These are phyloP conservation scores for Aspergillus jensenii DNA, from an alignment of 2,329 filamentous ascomycete genomes.

Conservation along the genomic window DNA sequence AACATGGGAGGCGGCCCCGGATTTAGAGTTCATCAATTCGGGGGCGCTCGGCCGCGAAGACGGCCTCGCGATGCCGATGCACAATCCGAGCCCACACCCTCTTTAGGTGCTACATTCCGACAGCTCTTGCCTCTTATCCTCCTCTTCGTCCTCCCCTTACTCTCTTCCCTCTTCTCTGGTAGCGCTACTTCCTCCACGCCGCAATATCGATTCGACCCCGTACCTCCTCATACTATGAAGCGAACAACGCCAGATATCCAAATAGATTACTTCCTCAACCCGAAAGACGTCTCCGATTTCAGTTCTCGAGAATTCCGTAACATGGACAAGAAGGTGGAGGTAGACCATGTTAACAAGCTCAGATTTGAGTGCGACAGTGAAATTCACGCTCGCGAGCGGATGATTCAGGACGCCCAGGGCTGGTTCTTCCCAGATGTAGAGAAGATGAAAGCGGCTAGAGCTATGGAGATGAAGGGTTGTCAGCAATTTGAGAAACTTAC, in stretches of 20 bases:
- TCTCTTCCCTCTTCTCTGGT: slow-evolving; percentile 73
- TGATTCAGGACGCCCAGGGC: slow-evolving; percentile 76
- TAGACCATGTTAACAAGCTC: slow-evolving; percentile 67
- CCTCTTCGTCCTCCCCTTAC: slow-evolving; percentile 80
- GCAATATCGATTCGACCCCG: slow-evolving; percentile 72
- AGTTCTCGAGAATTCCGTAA: slow-evolving; percentile 67
- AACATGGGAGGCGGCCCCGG: slow-evolving; percentile 91
- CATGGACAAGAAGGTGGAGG: slow-evolving; percentile 76
- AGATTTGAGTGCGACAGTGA: slow-evolving; percentile 74
- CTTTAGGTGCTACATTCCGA: slow-evolving; percentile 58
- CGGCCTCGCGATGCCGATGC: slow-evolving; percentile 67
- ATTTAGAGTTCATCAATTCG: slow-evolving; percentile 93
- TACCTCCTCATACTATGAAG: slow-evolving; percentile 70
- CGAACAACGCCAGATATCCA: slow-evolving; percentile 70
- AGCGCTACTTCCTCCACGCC: slow-evolving; percentile 61
- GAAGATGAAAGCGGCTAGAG: slow-evolving; percentile 71
- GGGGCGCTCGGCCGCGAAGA: slow-evolving; percentile 72
- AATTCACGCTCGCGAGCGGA: slow-evolving; percentile 60
- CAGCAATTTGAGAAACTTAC: slow-evolving; percentile 49
- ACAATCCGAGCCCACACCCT: slow-evolving; percentile 52
- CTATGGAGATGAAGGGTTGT: slow-evolving; percentile 62
- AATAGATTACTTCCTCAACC: slow-evolving; percentile 83
- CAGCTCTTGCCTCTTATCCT: slow-evolving; percentile 85
- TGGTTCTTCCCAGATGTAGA: slow-evolving; percentile 83
- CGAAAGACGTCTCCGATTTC: slow-evolving; percentile 70